phyloP scores from a whole-genome alignment of 768 basidiomycete species.

The Lyophyllum semitale region DNA sequence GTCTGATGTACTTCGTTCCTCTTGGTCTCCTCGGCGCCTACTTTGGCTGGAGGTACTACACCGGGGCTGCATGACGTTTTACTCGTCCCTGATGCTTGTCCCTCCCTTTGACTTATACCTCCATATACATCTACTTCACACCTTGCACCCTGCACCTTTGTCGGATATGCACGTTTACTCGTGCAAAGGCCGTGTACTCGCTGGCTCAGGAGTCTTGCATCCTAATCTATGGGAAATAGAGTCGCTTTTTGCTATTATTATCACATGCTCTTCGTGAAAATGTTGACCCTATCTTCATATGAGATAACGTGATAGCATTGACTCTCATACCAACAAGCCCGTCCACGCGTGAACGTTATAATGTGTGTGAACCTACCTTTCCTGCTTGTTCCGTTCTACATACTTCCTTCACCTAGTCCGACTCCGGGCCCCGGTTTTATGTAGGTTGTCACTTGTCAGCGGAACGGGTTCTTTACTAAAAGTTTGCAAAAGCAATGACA shows the following conservation, averaged over 20 bases:
- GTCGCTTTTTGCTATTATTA: constrained; percentile 6
- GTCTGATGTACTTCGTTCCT: constrained; percentile 84
- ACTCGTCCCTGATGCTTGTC: constrained; percentile 6
- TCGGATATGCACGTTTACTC: constrained; percentile 2
- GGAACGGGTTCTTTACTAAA: too few species aligned
- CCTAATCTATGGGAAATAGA: constrained; percentile 11
- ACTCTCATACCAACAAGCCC: background rate
- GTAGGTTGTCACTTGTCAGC: too few species aligned
- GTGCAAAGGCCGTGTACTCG: background rate
- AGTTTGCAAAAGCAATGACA: background rate
- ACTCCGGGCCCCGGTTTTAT: background rate
- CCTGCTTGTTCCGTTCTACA: background rate
- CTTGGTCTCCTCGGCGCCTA: constrained; percentile 78
- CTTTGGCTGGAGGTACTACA: constrained; percentile 85
- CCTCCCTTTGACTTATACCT: constrained; percentile 15
- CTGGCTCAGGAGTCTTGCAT: background rate
- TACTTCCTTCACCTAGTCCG: background rate
- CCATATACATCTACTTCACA: constrained; percentile 5
- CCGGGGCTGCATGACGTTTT: constrained; percentile 41
- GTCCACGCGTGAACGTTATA: too few species aligned
- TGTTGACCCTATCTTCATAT: background rate
- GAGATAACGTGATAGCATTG: background rate
- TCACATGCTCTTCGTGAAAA: too few species aligned
- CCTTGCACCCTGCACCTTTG: background rate
- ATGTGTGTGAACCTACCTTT: background rate